Evolutionary conservation across 2,329 filamentous ascomycete genomes (phyloP).

Genomic region (Aureobasidium sp.): DNA sequence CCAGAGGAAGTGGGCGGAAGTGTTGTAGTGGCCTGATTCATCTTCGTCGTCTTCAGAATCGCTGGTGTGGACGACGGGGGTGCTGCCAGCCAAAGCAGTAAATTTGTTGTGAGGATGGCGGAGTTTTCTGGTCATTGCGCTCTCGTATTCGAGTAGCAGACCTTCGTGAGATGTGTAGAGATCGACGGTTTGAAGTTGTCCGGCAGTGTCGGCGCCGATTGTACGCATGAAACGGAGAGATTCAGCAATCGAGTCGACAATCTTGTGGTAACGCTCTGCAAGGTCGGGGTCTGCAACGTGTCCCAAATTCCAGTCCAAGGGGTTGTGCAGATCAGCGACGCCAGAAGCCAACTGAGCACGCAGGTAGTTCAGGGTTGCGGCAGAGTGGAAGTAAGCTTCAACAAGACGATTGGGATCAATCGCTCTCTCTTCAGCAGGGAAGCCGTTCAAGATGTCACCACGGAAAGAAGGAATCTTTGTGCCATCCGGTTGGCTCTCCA

Average conservation of each 20-base stretch:
- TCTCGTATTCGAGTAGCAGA: slow-evolving; percentile 93
- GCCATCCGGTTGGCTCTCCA: slow-evolving; percentile 78
- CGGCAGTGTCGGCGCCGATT: slow-evolving; percentile 87
- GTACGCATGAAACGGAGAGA: slow-evolving; percentile 95
- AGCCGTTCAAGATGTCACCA: slow-evolving; percentile 96
- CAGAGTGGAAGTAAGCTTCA: slow-evolving; percentile 95
- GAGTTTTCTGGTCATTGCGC: slow-evolving; percentile 82
- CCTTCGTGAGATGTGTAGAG: slow-evolving; percentile 97
- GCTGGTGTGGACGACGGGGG: slow-evolving; percentile 22
- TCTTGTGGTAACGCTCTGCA: slow-evolving; percentile 86
- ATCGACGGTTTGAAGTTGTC: slow-evolving; percentile 90
- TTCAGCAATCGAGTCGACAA: slow-evolving; percentile 88
- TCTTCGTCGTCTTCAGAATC: slow-evolving; percentile 30
- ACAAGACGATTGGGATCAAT: slow-evolving; percentile 89
- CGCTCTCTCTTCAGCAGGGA: slow-evolving; percentile 74
- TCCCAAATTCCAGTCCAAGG: slow-evolving; percentile 94
- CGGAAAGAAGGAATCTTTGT: slow-evolving; percentile 89
- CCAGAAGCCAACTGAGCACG: slow-evolving; percentile 86
- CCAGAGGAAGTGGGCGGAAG: slow-evolving; percentile 97
- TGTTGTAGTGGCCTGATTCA: slow-evolving; percentile 85
- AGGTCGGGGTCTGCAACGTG: slow-evolving; percentile 88
- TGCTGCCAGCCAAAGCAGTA: slow-evolving; percentile 23
- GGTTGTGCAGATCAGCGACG: slow-evolving; percentile 93
- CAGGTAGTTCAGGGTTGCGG: slow-evolving; percentile 94
- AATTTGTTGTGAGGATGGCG: slow-evolving; percentile 64